These are phyloP conservation scores for Cyberlindnera galapagoensis DNA, from an alignment of 805 yeast species.

Conservation along the genomic window DNA sequence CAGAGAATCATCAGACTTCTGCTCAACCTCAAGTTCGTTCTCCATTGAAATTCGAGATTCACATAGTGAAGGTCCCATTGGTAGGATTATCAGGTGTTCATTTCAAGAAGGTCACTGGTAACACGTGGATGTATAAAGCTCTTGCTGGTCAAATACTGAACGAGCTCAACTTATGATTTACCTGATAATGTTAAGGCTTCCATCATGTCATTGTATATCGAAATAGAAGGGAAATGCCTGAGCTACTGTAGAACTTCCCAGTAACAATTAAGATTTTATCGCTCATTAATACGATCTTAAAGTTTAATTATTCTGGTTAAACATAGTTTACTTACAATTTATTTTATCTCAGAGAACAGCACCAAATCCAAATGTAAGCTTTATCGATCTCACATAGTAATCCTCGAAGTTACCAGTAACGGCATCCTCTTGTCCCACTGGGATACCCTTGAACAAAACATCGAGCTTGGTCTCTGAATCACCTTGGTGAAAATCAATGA, in stretches of 20 bases:
- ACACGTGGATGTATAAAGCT: conserved; percentile 91
- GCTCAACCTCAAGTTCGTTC: conserved; percentile 31
- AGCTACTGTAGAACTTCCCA: too few relatives aligned
- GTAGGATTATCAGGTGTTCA: conserved; percentile 91
- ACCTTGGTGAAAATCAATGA: conserved; percentile 65
- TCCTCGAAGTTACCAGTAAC: conserved; percentile 82
- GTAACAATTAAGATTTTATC: too few relatives aligned
- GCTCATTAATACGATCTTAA: too few relatives aligned
- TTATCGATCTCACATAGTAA: conserved; percentile 84
- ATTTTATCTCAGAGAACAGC: conserved; percentile 63
- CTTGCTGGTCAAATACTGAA: conserved; percentile 75
- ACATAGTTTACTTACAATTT: too few relatives aligned
- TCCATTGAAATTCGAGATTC: conserved; percentile 85
- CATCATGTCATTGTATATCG: too few relatives aligned
- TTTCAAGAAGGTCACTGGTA: conserved; percentile 87
- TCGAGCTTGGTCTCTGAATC: conserved; percentile 78
- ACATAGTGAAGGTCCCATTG: conserved; percentile 85
- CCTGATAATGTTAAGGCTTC: too few relatives aligned
- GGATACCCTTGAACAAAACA: conserved; percentile 80
- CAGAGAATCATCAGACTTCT: conserved; percentile 1
- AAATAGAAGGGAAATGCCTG: too few relatives aligned
- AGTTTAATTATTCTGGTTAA: too few relatives aligned
- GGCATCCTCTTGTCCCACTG: conserved; percentile 90
- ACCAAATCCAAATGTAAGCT: conserved; percentile 91
- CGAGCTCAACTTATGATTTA: conserved; percentile 22